These are phyloP conservation scores for Byssothecium circinans DNA, from an alignment of 2,329 filamentous ascomycete species.

Conservation along the genomic window DNA sequence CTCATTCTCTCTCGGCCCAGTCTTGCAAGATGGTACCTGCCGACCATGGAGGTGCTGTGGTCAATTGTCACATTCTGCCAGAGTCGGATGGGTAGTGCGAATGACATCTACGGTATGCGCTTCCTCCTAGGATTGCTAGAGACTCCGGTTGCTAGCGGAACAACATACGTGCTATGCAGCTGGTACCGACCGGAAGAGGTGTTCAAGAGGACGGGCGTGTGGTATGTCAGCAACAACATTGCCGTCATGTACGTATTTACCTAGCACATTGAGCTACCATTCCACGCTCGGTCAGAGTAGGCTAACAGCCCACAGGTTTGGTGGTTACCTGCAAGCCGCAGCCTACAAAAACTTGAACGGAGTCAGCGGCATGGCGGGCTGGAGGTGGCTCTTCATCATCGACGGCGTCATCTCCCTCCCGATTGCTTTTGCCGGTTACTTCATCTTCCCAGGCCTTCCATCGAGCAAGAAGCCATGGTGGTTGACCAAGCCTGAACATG, in stretches of 20 bases:
- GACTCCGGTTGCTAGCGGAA: constrained; percentile 41
- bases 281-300: too few species aligned
- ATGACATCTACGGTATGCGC: constrained; percentile 45
- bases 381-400: constrained; percentile 59
- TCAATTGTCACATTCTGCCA: constrained; percentile 46
- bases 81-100: constrained; percentile 41
- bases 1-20: constrained; percentile 43
- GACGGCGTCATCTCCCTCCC: constrained; percentile 61
- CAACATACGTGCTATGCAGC: constrained; percentile 41
- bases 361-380: constrained; percentile 52
- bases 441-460: constrained; percentile 57
- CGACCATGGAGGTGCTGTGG: constrained; percentile 46
- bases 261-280: too few species aligned
- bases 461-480: constrained; percentile 55
- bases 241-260: constrained; percentile 51
- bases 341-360: constrained; percentile 57
- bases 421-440: constrained; percentile 57
- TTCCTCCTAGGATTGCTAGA: constrained; percentile 43
- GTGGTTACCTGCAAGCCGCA: constrained; percentile 60
- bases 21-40: constrained; percentile 42
- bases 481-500: constrained; percentile 43
- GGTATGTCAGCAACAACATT: constrained; percentile 56
- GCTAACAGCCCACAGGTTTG: constrained; percentile 42
- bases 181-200: constrained; percentile 51
- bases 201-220: constrained; percentile 59